Percentiles rank a stretch among this genome's conserved stretches.
phyloP scores from a whole-genome alignment of 805 yeast species.

The Ogataea chonburiensis region DNA sequence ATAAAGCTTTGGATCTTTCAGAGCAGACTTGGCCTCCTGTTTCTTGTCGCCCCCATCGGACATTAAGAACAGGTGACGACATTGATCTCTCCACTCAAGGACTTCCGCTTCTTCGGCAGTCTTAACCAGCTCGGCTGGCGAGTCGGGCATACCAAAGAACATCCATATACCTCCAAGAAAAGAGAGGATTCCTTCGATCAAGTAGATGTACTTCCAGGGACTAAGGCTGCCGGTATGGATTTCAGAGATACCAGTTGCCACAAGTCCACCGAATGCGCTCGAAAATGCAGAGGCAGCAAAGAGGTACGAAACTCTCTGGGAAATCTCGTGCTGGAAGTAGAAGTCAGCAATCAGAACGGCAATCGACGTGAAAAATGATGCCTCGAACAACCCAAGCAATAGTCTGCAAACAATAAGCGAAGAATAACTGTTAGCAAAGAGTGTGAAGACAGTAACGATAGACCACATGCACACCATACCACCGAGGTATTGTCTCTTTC shows the following conservation, averaged over 20 bases:
- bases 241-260: constrained; percentile 21
- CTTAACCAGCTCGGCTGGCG: constrained; percentile 9
- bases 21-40: constrained; percentile 28
- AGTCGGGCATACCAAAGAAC: constrained; percentile 15
- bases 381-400: constrained; percentile 40
- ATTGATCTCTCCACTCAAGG: constrained; percentile 10
- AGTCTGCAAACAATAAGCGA: constrained; percentile 42
- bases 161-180: constrained; percentile 9
- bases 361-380: constrained; percentile 37
- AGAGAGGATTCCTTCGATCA: constrained; percentile 19
- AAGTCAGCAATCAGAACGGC: constrained; percentile 19
- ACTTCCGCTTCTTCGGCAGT: constrained; percentile 12
- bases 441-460: constrained; percentile 39
- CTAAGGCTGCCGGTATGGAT: constrained; percentile 19
- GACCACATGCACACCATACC: constrained; percentile 45
- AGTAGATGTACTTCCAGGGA: constrained; percentile 21
- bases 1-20: constrained; percentile 38
- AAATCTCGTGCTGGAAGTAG: constrained; percentile 19
- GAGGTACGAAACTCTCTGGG: constrained; percentile 14
- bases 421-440: constrained; percentile 39
- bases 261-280: constrained; percentile 23
- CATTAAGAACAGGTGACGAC: constrained; percentile 12
- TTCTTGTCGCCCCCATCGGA: constrained; percentile 3
- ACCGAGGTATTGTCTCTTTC: constrained; percentile 32
- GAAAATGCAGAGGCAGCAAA: constrained; percentile 21